A percentile compares a stretch with the other conserved stretches of the same genome.
phyloP scores from a whole-genome alignment of 257 asterid species.

The Avicennia marina region DNA sequence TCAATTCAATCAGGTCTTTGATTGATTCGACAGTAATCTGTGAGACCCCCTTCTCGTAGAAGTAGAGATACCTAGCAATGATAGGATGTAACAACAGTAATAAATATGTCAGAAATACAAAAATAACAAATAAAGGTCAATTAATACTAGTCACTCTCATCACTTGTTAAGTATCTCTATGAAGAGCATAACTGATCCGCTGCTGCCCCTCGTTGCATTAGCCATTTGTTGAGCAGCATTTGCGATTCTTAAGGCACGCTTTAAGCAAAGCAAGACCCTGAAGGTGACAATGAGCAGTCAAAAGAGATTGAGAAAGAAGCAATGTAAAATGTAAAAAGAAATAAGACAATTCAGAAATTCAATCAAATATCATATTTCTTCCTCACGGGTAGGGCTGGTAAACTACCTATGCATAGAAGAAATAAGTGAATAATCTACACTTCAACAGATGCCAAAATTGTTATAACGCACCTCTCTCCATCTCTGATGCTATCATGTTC shows the following conservation, averaged over 20 bases:
- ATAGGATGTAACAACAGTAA: neutral
- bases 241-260: constrained; percentile 93
- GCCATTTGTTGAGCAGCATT: constrained; percentile 98
- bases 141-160: constrained; percentile 12
- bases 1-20: constrained; percentile 78
- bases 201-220: constrained; percentile 80
- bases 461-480: constrained; percentile 78
- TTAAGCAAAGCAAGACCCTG: constrained; percentile 94
- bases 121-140: constrained; percentile 9
- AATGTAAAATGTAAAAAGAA: neutral
- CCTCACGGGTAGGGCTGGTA: neutral
- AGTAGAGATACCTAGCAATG: constrained; percentile 82
- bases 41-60: constrained; percentile 86
- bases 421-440: neutral
- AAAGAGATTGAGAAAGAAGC: neutral
- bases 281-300: constrained; percentile 11
- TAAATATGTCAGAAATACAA: neutral
- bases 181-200: constrained; percentile 76
- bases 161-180: constrained; percentile 96
- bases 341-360: neutral
- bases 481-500: constrained; percentile 82
- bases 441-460: neutral
- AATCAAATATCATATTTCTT: neutral
- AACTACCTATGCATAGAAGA: neutral
- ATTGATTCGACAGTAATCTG: constrained; percentile 76